Conservation (phyloP, 371 early-diverging fungal species). For the Paraphysoderma sedebokerense region DNA sequence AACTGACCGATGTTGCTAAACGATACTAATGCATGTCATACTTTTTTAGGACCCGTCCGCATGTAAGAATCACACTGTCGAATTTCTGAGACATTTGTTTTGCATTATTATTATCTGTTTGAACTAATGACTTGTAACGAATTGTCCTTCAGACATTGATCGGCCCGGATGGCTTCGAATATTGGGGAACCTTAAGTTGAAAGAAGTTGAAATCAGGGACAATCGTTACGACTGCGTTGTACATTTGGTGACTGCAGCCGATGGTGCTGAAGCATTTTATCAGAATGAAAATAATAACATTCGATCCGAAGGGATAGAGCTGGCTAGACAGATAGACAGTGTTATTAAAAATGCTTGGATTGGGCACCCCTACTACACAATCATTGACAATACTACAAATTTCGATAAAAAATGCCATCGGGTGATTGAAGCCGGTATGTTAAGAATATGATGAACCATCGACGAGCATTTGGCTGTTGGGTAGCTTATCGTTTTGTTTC, state of each 20-base stretch:
- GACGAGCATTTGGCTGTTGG: neutral
- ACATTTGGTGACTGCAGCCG: constrained; percentile 21
- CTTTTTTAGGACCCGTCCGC: too few relatives aligned
- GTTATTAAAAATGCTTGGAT: constrained; percentile 15
- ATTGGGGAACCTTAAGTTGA: constrained; percentile 11
- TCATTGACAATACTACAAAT: constrained; percentile 16
- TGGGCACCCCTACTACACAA: constrained; percentile 5
- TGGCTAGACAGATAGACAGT: constrained; percentile 14
- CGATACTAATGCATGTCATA: too few relatives aligned
- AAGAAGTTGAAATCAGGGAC: constrained; percentile 18
- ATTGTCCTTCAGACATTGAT: constrained; percentile 10
- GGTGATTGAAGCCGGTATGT: constrained; percentile 15
- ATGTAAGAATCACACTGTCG: too few relatives aligned
- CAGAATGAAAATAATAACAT: constrained; percentile 11
- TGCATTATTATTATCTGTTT: too few relatives aligned
- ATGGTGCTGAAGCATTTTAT: constrained; percentile 21
- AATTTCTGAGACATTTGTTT: too few relatives aligned
- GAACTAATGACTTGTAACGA: too few relatives aligned
- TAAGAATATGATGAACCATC: too few relatives aligned
- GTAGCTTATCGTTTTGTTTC: neutral
- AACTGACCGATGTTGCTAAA: too few relatives aligned
- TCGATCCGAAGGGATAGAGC: constrained; percentile 17
- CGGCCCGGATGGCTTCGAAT: constrained; percentile 13
- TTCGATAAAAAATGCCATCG: constrained; percentile 18
- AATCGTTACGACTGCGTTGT: constrained; percentile 19